Evolutionary conservation across 2,329 filamentous ascomycete genomes (phyloP), one percentile per base, ranked within the genome.

Genomic region (Aspergillus oerlinghausenensis): DNA sequence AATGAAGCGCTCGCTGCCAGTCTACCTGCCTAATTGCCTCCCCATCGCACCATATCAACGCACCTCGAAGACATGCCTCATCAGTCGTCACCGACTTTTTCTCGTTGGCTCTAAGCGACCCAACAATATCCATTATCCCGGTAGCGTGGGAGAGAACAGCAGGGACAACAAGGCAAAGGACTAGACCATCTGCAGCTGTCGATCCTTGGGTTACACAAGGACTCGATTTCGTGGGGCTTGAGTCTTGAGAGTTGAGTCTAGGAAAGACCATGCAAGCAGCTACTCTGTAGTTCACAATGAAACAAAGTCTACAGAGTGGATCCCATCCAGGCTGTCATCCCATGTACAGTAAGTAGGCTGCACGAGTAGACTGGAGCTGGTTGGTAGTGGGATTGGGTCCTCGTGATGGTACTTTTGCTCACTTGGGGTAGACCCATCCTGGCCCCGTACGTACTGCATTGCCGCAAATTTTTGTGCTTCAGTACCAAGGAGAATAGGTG

Each of bases 111-210:
- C 23, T 47, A 47, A 38, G 43, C 21, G 43, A 47, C 43, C 43
- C 43, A 47, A 47, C 43, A 25, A 5, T 47, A 47, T 47, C 43
- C 21, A 23, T 26, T 47, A 47, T 23, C 1, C 11, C 43, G 21
- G 43, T 23, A 47, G 43, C 23, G 43, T 47, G 43, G 43, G 43
- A 47, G 23, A 14, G 21, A 47, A 25, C 43, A 14, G 21, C 21
- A 23, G 11, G 25, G 11, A 47, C 21, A 47, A 43, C 50, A 42
- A 35, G 17, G 32, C 52, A 26, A 50, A 38, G 45, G 23, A 49
- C 52, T 38, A 50, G 52, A 54, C 52, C 45, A 47, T 47, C 43
- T 47, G 43, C 43, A 26, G 11, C 23, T 50, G 52, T 48, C 52
- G 52, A 54, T 49, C 52, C 10, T 8, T 29, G 3, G 4, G 45